These are phyloP conservation scores for Ophiognomonia clavigignenti-juglandacearum DNA, from an alignment of 2,329 filamentous ascomycete genomes.

Conservation along the genomic window DNA sequence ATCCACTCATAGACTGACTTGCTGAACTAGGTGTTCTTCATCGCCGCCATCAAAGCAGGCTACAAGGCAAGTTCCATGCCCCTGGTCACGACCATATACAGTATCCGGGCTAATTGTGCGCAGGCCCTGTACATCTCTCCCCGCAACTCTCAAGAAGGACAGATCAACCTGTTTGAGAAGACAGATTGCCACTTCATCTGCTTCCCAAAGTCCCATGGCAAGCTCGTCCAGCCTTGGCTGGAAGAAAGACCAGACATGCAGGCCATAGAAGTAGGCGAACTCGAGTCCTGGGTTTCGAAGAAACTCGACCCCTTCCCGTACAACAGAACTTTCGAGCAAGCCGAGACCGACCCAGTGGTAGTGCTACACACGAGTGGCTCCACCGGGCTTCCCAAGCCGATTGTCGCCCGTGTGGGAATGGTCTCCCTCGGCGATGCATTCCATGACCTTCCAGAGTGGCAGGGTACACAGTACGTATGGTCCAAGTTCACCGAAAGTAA, in stretches of 20 bases:
- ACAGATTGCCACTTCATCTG: slow-evolving; percentile 3
- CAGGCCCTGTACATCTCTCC: not conserved
- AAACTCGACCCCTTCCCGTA: not conserved
- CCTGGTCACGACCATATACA: not conserved
- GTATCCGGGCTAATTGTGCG: not conserved
- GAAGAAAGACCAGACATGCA: not conserved
- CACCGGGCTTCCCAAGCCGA: not conserved
- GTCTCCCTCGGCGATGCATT: not conserved
- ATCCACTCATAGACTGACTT: too few relatives aligned
- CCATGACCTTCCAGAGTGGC: not conserved
- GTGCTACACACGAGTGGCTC: slow-evolving; percentile 2
- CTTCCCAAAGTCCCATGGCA: not conserved
- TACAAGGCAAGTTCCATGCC: not conserved
- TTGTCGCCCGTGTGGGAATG: not conserved
- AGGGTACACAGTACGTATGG: too few relatives aligned
- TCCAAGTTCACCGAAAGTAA: too few relatives aligned
- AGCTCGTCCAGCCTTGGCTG: not conserved
- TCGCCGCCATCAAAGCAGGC: slow-evolving; percentile 5
- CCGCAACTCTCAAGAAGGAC: not conserved
- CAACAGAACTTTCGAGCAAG: not conserved
- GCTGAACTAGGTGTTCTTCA: too few relatives aligned
- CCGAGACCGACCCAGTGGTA: not conserved
- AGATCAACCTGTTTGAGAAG: slow-evolving; percentile 25
- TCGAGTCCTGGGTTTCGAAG: not conserved
- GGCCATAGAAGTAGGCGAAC: not conserved